Evolutionary conservation across 2,329 filamentous ascomycete species (phyloP).

Genomic region (Exserohilum turcica): DNA sequence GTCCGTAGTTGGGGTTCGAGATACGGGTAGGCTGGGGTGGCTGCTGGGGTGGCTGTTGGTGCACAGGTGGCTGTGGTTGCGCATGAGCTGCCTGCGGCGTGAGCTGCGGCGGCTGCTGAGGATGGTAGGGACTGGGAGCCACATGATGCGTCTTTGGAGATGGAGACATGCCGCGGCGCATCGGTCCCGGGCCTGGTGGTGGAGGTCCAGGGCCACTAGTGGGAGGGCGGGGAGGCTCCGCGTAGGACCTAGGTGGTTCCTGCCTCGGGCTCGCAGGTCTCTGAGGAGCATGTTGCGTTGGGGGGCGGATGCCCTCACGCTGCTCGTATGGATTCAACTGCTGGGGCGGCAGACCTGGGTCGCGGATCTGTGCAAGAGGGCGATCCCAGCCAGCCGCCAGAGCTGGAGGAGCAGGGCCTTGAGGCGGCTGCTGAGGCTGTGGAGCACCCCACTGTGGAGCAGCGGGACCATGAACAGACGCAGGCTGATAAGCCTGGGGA

Average conservation of each 20-base stretch:
- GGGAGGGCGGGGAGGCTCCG: slow-evolving; percentile 65
- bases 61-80: slow-evolving; percentile 52
- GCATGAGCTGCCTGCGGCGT: slow-evolving; percentile 60
- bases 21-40: slow-evolving; percentile 52
- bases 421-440: slow-evolving; percentile 66
- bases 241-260: slow-evolving; percentile 72
- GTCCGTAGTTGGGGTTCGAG: slow-evolving; percentile 55
- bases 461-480: slow-evolving; percentile 80
- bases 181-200: slow-evolving; percentile 46
- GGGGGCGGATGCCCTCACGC: slow-evolving; percentile 72
- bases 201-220: slow-evolving; percentile 46
- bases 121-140: slow-evolving; percentile 58
- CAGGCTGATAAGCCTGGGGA: slow-evolving; percentile 87
- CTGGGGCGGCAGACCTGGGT: slow-evolving; percentile 66
- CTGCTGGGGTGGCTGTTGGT: slow-evolving; percentile 33
- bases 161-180: slow-evolving; percentile 60
- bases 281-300: slow-evolving; percentile 65
- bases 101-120: slow-evolving; percentile 47
- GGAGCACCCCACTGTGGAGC: slow-evolving; percentile 89
- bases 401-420: slow-evolving; percentile 66
- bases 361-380: slow-evolving; percentile 74
- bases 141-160: slow-evolving; percentile 65
- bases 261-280: slow-evolving; percentile 78
- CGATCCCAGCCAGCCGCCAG: slow-evolving; percentile 64
- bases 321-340: slow-evolving; percentile 83